phyloP scores from a whole-genome alignment of 106 monocot genomes.

The Apostasia shenzhenica region DNA sequence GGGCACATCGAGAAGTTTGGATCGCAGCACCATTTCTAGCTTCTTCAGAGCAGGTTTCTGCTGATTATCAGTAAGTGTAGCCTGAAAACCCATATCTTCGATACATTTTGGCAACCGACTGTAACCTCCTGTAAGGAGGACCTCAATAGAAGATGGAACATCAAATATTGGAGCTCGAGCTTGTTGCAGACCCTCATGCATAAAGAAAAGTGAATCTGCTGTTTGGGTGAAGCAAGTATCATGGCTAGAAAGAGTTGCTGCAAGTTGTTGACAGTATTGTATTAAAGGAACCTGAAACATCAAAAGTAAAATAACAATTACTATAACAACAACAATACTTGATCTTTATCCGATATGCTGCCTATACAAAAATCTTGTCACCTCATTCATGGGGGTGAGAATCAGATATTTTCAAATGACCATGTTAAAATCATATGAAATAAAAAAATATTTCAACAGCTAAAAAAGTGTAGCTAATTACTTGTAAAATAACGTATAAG shows the following conservation, averaged over 20 bases:
- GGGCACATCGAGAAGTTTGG: slow-evolving; percentile 68
- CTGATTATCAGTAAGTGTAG: slow-evolving; percentile 49
- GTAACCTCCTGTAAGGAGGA: slow-evolving; percentile 76
- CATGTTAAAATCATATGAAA: too few species aligned
- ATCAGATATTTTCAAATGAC: too few species aligned
- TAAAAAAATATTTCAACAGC: too few species aligned
- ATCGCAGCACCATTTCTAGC: slow-evolving; percentile 62
- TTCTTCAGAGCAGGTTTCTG: slow-evolving; percentile 71
- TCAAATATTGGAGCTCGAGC: slow-evolving; percentile 96
- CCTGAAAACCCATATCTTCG: slow-evolving; percentile 70
- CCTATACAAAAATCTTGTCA: too few species aligned
- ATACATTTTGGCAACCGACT: slow-evolving; percentile 78
- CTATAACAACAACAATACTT: background rate
- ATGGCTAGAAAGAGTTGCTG: slow-evolving; percentile 91
- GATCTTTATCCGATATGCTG: background rate
- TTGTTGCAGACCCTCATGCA: slow-evolving; percentile 88
- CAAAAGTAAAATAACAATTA: slow-evolving; percentile 1
- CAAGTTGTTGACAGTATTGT: slow-evolving; percentile 89
- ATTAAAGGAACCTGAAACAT: slow-evolving; percentile 80
- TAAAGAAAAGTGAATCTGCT: slow-evolving; percentile 89
- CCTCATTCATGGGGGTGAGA: too few species aligned
- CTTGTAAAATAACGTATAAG: too few species aligned
- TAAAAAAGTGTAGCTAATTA: too few species aligned
- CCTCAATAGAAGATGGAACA: slow-evolving; percentile 90
- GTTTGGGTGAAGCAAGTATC: slow-evolving; percentile 96